Conservation (phyloP, 306 rosid genomes). For the Dalbergia cochinchinensis region DNA sequence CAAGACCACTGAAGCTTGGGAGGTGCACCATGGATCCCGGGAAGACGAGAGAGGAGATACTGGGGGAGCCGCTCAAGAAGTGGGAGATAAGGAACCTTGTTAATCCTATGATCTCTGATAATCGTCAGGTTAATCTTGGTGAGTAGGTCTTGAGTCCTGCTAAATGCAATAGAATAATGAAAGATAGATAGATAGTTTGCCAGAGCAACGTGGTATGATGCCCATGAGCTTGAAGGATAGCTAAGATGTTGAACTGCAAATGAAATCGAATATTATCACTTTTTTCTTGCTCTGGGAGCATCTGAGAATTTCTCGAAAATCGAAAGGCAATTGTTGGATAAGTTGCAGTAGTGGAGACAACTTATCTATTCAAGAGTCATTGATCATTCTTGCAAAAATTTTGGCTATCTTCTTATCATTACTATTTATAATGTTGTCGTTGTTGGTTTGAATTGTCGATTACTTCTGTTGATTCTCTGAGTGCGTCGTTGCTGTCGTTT, state of each 20-base stretch:
- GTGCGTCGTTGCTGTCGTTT: neutral
- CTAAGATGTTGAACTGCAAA: neutral
- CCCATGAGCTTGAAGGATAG: neutral
- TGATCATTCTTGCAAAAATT: neutral
- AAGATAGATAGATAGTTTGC: no score
- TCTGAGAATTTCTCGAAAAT: no score
- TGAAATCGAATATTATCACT: neutral
- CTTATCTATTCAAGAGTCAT: neutral
- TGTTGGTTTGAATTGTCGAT: neutral
- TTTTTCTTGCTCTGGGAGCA: no score
- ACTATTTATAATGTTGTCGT: neutral
- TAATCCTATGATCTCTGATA: constrained; percentile 61
- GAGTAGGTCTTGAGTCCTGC: constrained; percentile 25
- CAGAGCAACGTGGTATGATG: no score
- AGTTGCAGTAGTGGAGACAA: neutral
- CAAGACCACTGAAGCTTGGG: constrained; percentile 68
- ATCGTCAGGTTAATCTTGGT: constrained; percentile 97
- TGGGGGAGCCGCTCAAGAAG: constrained; percentile 81
- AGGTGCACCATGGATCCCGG: constrained; percentile 55
- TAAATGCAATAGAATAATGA: neutral
- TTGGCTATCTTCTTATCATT: neutral
- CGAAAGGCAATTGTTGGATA: neutral
- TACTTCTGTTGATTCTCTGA: neutral
- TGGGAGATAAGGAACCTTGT: constrained; percentile 87
- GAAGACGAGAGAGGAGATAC: constrained; percentile 75